Base-by-base conservation (phyloP, 306 rosid species). In the Spatholobus suberectus region DNA sequence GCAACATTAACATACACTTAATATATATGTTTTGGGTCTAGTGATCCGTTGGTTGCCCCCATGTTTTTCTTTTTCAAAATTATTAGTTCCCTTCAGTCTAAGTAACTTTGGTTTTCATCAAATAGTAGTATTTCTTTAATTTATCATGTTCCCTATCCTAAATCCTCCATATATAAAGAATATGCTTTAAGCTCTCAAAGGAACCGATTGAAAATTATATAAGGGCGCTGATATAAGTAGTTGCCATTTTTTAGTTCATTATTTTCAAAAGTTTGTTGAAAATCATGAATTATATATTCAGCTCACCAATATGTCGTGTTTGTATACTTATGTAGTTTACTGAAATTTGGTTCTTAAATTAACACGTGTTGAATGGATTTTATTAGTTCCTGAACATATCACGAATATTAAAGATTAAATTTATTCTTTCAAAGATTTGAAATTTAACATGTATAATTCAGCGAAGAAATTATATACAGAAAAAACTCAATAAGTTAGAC, bases 31-130 rank as follows among this genome's bases (percentile, higher is more conserved):
- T 58, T 44, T 49, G 34, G 47, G 24, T 21, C 24, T 41, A 24
- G 29, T 65, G 43, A 35, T 59, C 27, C 14, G 35, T 77, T 38
- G 26, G 63, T 63, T 20, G 38, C 44, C 43, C 1, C 34, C 76
- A 49, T 14, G 12, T 76, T 41, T 81, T 72, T 78, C 86, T 73
- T 40, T 67, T 61, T 35, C 54, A 51, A 20, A 74, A 84, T 87
- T 74, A 81, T 84, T 68, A 70, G 59, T 77, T 77, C 55, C 86
- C 77, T 73, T 68, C 37, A 9, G 27, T 87, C 70, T 74, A 87
- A 81, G 90, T 84, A 84, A 87, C 90, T 81, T 81, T 29, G 44
- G 80, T 59, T 78, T 81, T 81, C 86, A 73, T 77, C 84, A 77
- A 81, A 47, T 77, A 49, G 5, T 27, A 29, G 2, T 67, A 27